phyloP scores from a whole-genome alignment of 768 basidiomycete species.

The Leucogyrophana mollusca region DNA sequence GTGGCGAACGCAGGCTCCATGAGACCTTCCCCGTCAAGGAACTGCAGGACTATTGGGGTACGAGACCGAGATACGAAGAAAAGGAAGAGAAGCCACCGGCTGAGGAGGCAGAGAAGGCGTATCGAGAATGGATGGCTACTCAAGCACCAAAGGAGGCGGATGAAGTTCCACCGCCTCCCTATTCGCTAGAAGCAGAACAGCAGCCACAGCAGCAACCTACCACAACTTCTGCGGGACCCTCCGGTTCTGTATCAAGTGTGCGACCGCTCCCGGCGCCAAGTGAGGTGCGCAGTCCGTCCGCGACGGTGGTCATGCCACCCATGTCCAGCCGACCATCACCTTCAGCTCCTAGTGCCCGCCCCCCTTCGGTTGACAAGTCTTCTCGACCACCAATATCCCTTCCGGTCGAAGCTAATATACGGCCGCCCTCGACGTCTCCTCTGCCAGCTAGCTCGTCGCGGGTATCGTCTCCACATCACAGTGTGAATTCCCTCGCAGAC shows the following conservation, averaged over 20 bases:
- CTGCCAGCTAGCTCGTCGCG: slow-evolving; percentile 3
- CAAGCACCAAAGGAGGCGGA: slow-evolving; percentile 36
- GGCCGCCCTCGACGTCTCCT: not conserved
- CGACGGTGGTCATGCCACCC: not conserved
- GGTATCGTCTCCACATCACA: not conserved
- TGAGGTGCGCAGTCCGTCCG: slow-evolving; percentile 11
- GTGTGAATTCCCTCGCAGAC: slow-evolving; percentile 31
- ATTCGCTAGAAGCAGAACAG: slow-evolving; percentile 51
- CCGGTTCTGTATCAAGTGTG: slow-evolving; percentile 1
- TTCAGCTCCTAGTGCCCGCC: not conserved
- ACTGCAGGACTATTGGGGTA: slow-evolving; percentile 72
- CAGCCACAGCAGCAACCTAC: not conserved
- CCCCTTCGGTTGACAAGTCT: slow-evolving; percentile 11
- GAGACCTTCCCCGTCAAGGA: slow-evolving; percentile 71
- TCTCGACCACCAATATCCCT: slow-evolving; percentile 10
- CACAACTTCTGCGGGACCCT: not conserved
- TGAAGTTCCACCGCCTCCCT: slow-evolving; percentile 68
- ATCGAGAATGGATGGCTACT: slow-evolving; percentile 47
- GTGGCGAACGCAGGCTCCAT: slow-evolving; percentile 58
- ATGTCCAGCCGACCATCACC: not conserved
- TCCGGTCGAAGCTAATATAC: not conserved
- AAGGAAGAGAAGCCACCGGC: slow-evolving; percentile 21
- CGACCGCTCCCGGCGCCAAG: slow-evolving; percentile 8
- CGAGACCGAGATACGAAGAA: slow-evolving; percentile 55
- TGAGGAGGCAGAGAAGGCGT: slow-evolving; percentile 23